Percentiles rank a stretch among this genome's conserved stretches.
phyloP scores from a whole-genome alignment of 2,329 filamentous ascomycete species.

The Myriosclerotinia curreyana region DNA sequence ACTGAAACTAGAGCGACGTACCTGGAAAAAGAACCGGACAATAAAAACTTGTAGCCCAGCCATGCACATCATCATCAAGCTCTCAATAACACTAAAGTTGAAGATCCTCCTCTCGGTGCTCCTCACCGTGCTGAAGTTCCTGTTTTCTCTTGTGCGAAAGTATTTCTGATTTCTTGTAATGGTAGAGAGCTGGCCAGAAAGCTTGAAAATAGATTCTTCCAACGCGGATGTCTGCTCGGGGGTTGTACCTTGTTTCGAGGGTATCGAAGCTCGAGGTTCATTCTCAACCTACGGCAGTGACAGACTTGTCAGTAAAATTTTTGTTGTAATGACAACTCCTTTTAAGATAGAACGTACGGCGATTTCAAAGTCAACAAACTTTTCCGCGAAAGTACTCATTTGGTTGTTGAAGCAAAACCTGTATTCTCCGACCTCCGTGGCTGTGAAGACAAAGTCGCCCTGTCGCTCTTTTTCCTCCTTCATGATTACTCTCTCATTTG shows the following conservation, averaged over 20 bases:
- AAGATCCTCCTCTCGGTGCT: constrained; percentile 95
- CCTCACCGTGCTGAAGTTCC: constrained; percentile 96
- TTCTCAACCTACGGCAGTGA: constrained; percentile 70
- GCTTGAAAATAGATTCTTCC: constrained; percentile 93
- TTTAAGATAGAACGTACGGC: constrained; percentile 57
- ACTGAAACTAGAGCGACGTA: constrained; percentile 37
- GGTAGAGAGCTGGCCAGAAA: constrained; percentile 88
- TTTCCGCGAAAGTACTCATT: constrained; percentile 97
- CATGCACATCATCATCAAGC: constrained; percentile 89
- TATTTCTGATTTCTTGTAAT: constrained; percentile 98
- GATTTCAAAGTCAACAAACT: constrained; percentile 97
- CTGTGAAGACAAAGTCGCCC: constrained; percentile 97
- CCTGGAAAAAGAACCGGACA: constrained; percentile 98
- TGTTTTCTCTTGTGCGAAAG: constrained; percentile 97
- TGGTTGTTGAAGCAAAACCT: constrained; percentile 98
- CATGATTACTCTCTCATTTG: constrained; percentile 75
- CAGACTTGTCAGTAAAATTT: constrained; percentile 7
- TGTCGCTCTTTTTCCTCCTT: constrained; percentile 89
- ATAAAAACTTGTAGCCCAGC: constrained; percentile 95
- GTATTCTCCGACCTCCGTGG: constrained; percentile 83
- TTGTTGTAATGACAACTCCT: background rate
- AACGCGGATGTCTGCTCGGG: constrained; percentile 85
- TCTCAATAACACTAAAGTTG: constrained; percentile 95
- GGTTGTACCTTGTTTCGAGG: constrained; percentile 81
- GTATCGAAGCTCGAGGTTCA: constrained; percentile 76